Base-by-base conservation (phyloP, 2,329 filamentous ascomycete species). In the Massarina eburnea region DNA sequence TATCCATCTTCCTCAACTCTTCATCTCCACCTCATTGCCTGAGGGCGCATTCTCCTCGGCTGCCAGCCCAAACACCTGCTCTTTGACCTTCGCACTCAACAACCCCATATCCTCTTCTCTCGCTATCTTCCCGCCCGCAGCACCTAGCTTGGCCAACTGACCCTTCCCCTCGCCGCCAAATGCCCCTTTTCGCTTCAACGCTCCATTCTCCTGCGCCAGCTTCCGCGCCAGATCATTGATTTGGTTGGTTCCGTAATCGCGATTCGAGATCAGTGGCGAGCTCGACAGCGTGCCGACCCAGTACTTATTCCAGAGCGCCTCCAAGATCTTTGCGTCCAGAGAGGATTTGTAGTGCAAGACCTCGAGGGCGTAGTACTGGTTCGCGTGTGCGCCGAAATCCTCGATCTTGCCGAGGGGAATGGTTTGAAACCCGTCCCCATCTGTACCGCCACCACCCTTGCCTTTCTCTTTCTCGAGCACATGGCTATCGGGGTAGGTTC, bases 231-330 rank as follows among this genome's bases (percentile, higher is more conserved):
- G 77, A 69, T 99, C 94, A 39, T 85, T 77, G 73, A 99, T 94
- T 71, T 96, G 91, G 71, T 91, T 94, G 61, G 87, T 95, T 41
- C 86, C 87, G 66, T 91, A 99, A 59, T 96, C 92, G 52, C 91
- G 88, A 65, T 96, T 97, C 45, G 89, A 91, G 60, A 95, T 85
- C 4, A 96, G 80, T 18, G 92, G 91, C 58, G 85, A 94, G 60
- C 95, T 89, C 24, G 90, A 95, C 17, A 99, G 81, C 5, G 94
- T 99, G 64, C 95, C 89, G 26, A 96, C 91, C 94, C 91, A 96
- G 77, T 99, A 99, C 72, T 97, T 97, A 76, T 96, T 96, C 94
- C 94, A 97, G 22, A 99, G 78, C 41, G 90, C 80, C 63, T 95
- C 89, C 4, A 99, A 78, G 19, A 99, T 79, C 59, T 91, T 87